Evolutionary conservation across 73 alveolate species (phyloP).

Genomic region (Stentor roeselii): DNA sequence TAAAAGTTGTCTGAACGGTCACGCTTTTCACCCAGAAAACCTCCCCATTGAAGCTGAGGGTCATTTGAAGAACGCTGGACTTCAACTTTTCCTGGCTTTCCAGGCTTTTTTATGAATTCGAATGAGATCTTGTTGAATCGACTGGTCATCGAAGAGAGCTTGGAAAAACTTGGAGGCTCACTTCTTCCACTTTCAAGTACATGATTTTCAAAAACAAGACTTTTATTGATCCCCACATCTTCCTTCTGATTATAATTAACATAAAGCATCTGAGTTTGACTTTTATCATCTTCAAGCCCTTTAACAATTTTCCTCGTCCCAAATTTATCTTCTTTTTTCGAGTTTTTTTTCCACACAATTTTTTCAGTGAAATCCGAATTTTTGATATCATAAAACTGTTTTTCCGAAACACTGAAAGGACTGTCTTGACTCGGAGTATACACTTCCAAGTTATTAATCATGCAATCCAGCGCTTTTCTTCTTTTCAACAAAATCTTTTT

Average conservation of each 20-base stretch:
- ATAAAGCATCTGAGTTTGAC: not conserved
- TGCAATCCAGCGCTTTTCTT: not conserved
- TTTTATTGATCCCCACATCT: not conserved
- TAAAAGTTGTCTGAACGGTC: not conserved
- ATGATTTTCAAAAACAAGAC: not conserved
- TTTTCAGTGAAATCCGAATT: not conserved
- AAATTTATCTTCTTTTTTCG: not conserved
- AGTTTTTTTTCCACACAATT: not conserved
- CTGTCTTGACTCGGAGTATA: not conserved
- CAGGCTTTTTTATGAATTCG: not conserved
- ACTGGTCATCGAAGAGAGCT: not conserved
- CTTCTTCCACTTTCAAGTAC: not conserved
- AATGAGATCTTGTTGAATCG: not conserved
- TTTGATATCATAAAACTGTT: not conserved
- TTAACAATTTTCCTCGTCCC: not conserved
- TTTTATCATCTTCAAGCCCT: not conserved
- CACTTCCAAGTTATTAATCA: not conserved
- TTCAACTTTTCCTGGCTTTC: not conserved
- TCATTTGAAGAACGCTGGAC: not conserved
- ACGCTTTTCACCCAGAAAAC: not conserved
- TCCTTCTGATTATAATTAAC: constrained; percentile 11
- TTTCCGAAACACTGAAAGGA: not conserved
- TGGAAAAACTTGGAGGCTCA: not conserved
- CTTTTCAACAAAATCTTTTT: not conserved
- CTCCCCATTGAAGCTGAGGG: not conserved